A percentile compares a stretch with the other conserved stretches of the same genome.
phyloP scores from a whole-genome alignment of 805 yeast genomes.

The Spathaspora hagerdaliae region DNA sequence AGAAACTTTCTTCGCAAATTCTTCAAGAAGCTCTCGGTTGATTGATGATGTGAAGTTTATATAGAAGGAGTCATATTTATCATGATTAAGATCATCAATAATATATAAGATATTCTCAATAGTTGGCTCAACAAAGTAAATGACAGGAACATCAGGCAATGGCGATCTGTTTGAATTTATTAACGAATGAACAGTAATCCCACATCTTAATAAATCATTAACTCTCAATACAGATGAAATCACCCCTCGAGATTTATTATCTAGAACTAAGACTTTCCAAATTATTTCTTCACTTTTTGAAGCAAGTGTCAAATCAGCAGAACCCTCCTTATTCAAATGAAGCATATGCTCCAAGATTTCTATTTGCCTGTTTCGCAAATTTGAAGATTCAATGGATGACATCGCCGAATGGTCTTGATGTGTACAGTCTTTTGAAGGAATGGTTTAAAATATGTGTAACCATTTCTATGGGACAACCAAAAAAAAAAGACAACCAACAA shows the following conservation, averaged over 20 bases:
- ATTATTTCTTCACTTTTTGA: constrained; percentile 61
- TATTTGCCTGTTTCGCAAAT: constrained; percentile 24
- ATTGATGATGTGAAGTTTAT: constrained; percentile 84
- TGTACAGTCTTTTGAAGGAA: no score
- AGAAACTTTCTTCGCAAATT: constrained; percentile 80
- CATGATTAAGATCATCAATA: constrained; percentile 66
- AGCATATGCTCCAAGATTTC: constrained; percentile 71
- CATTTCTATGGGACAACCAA: no score
- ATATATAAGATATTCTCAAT: constrained; percentile 67
- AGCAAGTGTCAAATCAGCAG: constrained; percentile 51
- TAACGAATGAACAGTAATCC: constrained; percentile 85
- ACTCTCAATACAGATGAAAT: constrained; percentile 90
- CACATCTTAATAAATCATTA: constrained; percentile 83
- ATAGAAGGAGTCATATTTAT: constrained; percentile 74
- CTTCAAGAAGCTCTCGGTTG: constrained; percentile 76
- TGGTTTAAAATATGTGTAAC: no score
- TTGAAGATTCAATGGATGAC: constrained; percentile 11
- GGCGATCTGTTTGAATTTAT: constrained; percentile 72
- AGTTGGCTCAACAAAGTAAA: constrained; percentile 89
- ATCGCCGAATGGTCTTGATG: background rate
- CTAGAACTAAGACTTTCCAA: constrained; percentile 91
- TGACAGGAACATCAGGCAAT: constrained; percentile 90
- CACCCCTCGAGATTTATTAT: constrained; percentile 74
- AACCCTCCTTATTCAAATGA: constrained; percentile 65
- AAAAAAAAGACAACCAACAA: background rate